Evolutionary conservation across 116 monocot genomes (phyloP).

Genomic region (Posidonia oceanica): DNA sequence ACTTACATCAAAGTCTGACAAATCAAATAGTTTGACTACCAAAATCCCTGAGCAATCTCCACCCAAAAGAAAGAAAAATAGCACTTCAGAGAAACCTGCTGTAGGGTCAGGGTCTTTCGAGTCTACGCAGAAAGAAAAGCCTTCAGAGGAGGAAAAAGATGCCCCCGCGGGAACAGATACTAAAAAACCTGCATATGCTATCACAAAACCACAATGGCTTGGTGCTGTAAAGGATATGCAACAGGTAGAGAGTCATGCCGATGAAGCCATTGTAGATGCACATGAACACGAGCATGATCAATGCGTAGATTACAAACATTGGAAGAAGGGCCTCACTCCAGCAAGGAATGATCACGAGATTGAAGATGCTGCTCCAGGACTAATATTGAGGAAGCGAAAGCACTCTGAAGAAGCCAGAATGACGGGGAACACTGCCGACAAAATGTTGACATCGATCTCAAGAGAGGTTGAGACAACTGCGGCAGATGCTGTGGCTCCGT

Average conservation of each 20-base stretch:
- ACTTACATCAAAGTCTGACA: neutral
- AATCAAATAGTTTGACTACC: conserved; percentile 8
- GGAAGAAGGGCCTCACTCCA: conserved; percentile 42
- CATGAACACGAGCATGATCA: conserved; percentile 19
- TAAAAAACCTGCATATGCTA: conserved; percentile 26
- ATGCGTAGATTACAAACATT: conserved; percentile 89
- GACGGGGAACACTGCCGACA: conserved; percentile 12
- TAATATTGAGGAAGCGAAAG: conserved; percentile 85
- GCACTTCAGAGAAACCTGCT: conserved; percentile 4
- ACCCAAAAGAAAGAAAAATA: conserved; percentile 16
- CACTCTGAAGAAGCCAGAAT: conserved; percentile 13
- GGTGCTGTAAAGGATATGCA: conserved; percentile 47
- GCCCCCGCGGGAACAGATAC: conserved; percentile 13
- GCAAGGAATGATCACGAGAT: conserved; percentile 22
- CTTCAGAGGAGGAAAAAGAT: conserved; percentile 18
- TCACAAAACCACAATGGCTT: conserved; percentile 87
- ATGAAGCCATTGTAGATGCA: conserved; percentile 20
- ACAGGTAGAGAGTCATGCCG: conserved; percentile 18
- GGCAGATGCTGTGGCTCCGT: conserved; percentile 75
- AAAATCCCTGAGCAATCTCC: conserved; percentile 12
- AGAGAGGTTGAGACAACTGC: conserved; percentile 42
- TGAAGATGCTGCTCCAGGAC: conserved; percentile 60
- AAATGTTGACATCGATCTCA: conserved; percentile 17
- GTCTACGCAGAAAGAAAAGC: neutral
- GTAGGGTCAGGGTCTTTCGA: neutral